A percentile compares a stretch with the other conserved stretches of the same genome.
phyloP scores from a whole-genome alignment of 1,284 basidiomycete species.

The Afroboletus lepidellus region DNA sequence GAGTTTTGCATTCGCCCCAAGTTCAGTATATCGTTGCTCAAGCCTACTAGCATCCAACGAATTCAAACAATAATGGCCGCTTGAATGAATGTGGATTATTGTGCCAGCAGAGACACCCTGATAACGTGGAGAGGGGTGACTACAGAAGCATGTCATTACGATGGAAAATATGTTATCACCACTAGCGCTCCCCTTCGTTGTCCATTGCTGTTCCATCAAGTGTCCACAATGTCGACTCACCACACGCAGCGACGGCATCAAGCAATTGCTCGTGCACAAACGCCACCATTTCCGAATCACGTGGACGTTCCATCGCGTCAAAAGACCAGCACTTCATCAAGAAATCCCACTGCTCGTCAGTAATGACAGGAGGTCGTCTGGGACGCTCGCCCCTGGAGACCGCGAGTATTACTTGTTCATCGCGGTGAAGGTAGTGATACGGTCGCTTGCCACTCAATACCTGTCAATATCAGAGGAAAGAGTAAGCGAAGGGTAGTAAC shows the following conservation, averaged over 20 bases:
- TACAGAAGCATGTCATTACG: too few relatives aligned
- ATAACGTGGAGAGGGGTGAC: too few relatives aligned
- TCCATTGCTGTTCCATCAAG: background rate
- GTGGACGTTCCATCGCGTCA: slow-evolving; percentile 14
- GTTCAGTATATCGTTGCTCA: background rate
- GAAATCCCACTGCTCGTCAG: slow-evolving; percentile 26
- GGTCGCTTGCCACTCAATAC: slow-evolving; percentile 26
- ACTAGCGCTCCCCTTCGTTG: background rate
- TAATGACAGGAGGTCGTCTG: slow-evolving; percentile 16
- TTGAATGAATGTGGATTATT: too few relatives aligned
- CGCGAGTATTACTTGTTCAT: slow-evolving; percentile 19
- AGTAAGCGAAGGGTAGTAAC: too few relatives aligned
- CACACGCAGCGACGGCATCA: background rate
- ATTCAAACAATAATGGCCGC: too few relatives aligned
- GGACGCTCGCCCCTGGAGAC: slow-evolving; percentile 18
- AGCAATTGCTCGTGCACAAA: slow-evolving; percentile 20
- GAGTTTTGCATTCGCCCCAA: background rate
- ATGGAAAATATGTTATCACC: too few relatives aligned
- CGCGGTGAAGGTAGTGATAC: slow-evolving; percentile 21
- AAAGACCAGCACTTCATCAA: slow-evolving; percentile 22
- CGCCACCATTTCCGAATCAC: slow-evolving; percentile 7
- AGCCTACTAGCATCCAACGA: background rate
- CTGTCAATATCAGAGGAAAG: slow-evolving; percentile 5
- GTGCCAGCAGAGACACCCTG: too few relatives aligned
- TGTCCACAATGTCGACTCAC: background rate